Percentiles rank a stretch among this genome's conserved stretches.
Evolutionary conservation across 129 eudicot genomes (phyloP).

Genomic region (Flaveria linearis): DNA sequence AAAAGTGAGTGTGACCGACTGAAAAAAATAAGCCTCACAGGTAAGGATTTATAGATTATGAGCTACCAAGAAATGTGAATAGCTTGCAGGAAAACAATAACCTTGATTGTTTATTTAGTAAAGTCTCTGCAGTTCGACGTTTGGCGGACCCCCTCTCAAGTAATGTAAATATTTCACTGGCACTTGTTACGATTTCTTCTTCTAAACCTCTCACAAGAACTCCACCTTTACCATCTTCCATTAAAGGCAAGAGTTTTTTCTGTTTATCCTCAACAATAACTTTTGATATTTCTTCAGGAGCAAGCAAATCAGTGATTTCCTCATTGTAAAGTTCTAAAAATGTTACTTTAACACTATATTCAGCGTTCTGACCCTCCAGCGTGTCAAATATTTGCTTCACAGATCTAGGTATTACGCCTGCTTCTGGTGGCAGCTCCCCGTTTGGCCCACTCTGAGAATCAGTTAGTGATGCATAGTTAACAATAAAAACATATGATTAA

Average conservation of each 20-base stretch:
- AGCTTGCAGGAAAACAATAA: conserved; percentile 26
- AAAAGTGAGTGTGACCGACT: conserved; percentile 98
- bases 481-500: not conserved
- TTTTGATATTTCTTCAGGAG: conserved; percentile 85
- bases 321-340: conserved; percentile 94
- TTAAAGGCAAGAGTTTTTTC: conserved; percentile 80
- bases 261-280: conserved; percentile 73
- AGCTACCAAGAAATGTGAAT: not conserved
- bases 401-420: conserved; percentile 97
- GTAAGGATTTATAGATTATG: not conserved
- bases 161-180: conserved; percentile 88
- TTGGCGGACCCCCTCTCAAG: conserved; percentile 99
- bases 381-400: conserved; percentile 94
- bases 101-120: conserved; percentile 95
- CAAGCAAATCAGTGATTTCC: conserved; percentile 94
- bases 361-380: conserved; percentile 89
- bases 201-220: conserved; percentile 97
- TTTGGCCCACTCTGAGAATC: conserved; percentile 73
- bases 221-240: conserved; percentile 99
- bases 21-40: conserved; percentile 21
- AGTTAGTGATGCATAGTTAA: not conserved
- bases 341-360: conserved; percentile 96
- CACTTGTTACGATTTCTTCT: conserved; percentile 95
- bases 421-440: conserved; percentile 82
- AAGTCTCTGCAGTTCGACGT: conserved; percentile 96